Evolutionary conservation across 345 rosid genomes (phyloP).

Genomic region (Abelmoschus esculentus): DNA sequence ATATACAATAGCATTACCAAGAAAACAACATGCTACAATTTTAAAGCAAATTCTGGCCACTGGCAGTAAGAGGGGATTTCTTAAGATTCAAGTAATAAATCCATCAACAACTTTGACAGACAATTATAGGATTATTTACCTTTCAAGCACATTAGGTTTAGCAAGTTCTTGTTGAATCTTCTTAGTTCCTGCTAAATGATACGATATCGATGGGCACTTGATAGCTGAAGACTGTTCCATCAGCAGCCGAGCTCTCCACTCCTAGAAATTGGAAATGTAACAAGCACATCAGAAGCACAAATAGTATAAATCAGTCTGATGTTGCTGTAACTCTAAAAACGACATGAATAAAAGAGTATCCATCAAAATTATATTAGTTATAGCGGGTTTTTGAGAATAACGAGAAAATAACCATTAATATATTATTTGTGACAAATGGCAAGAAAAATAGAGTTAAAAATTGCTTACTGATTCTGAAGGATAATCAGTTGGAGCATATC

Average conservation of each 20-base stretch:
- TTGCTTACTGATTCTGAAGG: slow-evolving; percentile 82
- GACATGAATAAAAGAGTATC: background rate
- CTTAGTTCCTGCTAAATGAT: slow-evolving; percentile 89
- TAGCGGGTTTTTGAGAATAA: background rate
- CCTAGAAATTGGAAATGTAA: slow-evolving; percentile 35
- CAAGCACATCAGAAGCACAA: background rate
- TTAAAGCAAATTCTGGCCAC: too few species aligned
- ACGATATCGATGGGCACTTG: slow-evolving; percentile 85
- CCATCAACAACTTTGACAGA: background rate
- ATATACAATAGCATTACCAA: background rate
- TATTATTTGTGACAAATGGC: background rate
- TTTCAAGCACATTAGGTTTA: slow-evolving; percentile 86
- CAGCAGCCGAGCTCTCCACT: slow-evolving; percentile 84
- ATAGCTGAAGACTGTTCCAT: slow-evolving; percentile 28
- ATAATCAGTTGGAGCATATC: slow-evolving; percentile 82
- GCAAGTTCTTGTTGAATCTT: slow-evolving; percentile 96
- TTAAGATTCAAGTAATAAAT: background rate
- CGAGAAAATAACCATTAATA: background rate
- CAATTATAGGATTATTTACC: slow-evolving; percentile 28
- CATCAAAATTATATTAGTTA: background rate
- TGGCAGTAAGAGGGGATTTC: too few species aligned
- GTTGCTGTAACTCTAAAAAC: background rate
- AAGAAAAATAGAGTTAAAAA: background rate
- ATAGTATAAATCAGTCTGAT: background rate
- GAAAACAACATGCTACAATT: background rate